phyloP scores from a whole-genome alignment of 2,329 filamentous ascomycete genomes.

The Berkeleyomyces basicola region DNA sequence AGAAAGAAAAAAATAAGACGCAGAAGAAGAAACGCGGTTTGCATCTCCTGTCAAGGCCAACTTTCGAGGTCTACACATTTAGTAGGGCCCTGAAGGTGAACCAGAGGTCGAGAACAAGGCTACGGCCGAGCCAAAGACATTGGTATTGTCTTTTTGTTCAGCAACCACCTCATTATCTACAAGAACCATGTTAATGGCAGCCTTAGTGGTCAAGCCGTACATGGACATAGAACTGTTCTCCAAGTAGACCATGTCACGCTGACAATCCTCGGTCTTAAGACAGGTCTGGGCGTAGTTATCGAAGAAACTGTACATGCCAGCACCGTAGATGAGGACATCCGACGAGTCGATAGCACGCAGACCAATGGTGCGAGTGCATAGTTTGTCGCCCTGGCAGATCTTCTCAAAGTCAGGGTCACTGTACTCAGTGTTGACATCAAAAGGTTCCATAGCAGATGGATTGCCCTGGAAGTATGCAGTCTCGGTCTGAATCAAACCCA shows the following conservation, averaged over 20 bases:
- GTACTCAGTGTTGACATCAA: conserved; percentile 39
- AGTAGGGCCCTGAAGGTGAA: neutral
- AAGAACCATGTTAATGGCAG: conserved; percentile 55
- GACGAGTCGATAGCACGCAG: conserved; percentile 52
- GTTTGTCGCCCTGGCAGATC: conserved; percentile 28
- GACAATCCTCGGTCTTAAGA: conserved; percentile 50
- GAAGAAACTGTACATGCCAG: conserved; percentile 68
- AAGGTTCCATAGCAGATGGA: conserved; percentile 53
- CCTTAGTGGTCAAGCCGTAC: conserved; percentile 59
- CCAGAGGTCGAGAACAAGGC: conserved; percentile 28
- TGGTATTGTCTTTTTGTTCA: conserved; percentile 44
- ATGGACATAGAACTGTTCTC: conserved; percentile 47
- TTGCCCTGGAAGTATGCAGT: conserved; percentile 81
- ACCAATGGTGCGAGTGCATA: conserved; percentile 61
- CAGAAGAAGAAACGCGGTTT: neutral
- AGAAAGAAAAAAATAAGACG: neutral
- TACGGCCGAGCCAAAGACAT: conserved; percentile 47
- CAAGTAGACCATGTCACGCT: conserved; percentile 60
- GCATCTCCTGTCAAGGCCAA: neutral
- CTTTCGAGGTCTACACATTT: neutral
- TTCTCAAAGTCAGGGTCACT: conserved; percentile 51
- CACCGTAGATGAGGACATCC: conserved; percentile 53
- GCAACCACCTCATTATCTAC: conserved; percentile 38
- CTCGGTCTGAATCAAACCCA: conserved; percentile 75
- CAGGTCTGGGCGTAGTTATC: conserved; percentile 65